Evolutionary conservation across 352 stramenopile genomes (phyloP), one percentile per base, ranked within the genome.

Genomic region (Phytopythium litorale): DNA sequence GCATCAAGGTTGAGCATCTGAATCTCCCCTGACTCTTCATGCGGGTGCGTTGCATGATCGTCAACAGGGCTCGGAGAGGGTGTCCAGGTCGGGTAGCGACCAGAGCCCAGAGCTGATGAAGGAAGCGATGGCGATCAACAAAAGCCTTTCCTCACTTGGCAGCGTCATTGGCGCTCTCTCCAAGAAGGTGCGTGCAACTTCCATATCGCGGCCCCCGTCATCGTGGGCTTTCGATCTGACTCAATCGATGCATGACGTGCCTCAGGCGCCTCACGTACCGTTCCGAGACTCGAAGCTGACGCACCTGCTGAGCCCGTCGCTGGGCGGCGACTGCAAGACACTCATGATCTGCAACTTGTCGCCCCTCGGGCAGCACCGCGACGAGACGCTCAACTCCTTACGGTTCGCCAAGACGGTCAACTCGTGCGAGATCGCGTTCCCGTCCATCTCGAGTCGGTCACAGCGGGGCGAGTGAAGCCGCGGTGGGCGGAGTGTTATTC

Each of bases 291-390:
- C 87, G 8, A 97, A 96, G 72, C 70, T 97, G 57, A 97, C 89
- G 33, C 81, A 93, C 58, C 83, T 97, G 30, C 53, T 97, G 32
- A 91, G 90, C 60, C 84, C 87, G 4, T 92, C 83, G 4, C 81
- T 96, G 4, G 87, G 87, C 28, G 84, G 84, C 50, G 88, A 96
- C 53, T 94, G 87, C 72, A 94, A 95, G 67, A 94, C 88, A 23
- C 76, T 97, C 40, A 96, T 97, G 89, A 97, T 97, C 56, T 96
- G 86, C 67, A 96, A 94, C 53, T 65, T 97, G 37, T 96, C 87
- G 37, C 89, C 89, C 11, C 65, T 94, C 18, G 60, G 62, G 1
- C 69, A 84, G 54, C 81, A 96, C 46, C 81, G 86, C 13, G 81
- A 95, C 54, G 88, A 96, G 62, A 92, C 82, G 40, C 73, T 96